Conservation (phyloP, 78 protist genomes). For the Dictyostelium firmibasis region DNA sequence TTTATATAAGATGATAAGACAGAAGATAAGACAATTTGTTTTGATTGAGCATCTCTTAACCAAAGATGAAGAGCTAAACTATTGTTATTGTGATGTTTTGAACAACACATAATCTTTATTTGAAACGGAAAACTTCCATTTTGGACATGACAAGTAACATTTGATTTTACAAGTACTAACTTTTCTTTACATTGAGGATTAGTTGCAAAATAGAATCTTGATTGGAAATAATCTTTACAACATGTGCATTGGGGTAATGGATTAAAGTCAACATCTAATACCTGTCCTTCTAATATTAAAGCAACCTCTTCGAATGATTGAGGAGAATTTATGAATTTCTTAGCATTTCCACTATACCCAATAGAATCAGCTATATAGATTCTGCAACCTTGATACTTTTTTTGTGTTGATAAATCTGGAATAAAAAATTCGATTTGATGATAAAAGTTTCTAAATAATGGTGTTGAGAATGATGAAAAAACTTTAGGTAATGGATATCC, state of each 20-base stretch:
- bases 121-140: constrained; percentile 43
- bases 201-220: constrained; percentile 65
- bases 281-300: constrained; percentile 39
- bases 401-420: constrained; percentile 31
- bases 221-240: constrained; percentile 68
- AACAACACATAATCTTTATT: constrained; percentile 72
- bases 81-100: constrained; percentile 72
- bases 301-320: constrained; percentile 47
- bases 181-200: constrained; percentile 65
- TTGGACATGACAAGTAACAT: constrained; percentile 23
- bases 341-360: constrained; percentile 71
- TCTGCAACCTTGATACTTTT: constrained; percentile 29
- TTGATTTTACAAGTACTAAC: constrained; percentile 37
- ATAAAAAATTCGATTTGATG: constrained; percentile 67
- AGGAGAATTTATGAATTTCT: constrained; percentile 55
- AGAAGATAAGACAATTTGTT: constrained; percentile 54
- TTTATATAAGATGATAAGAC: constrained; percentile 41
- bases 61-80: constrained; percentile 50
- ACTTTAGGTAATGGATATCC: constrained; percentile 51
- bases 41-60: constrained; percentile 45
- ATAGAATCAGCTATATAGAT: constrained; percentile 45
- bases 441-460: constrained; percentile 69
- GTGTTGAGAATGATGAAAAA: constrained; percentile 51
- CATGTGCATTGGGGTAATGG: constrained; percentile 54
- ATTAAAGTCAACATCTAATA: constrained; percentile 55